Evolutionary conservation across 2,329 filamentous ascomycete genomes (phyloP), one percentile per base, ranked within the genome.

Genomic region (Microascus cirrosus): DNA sequence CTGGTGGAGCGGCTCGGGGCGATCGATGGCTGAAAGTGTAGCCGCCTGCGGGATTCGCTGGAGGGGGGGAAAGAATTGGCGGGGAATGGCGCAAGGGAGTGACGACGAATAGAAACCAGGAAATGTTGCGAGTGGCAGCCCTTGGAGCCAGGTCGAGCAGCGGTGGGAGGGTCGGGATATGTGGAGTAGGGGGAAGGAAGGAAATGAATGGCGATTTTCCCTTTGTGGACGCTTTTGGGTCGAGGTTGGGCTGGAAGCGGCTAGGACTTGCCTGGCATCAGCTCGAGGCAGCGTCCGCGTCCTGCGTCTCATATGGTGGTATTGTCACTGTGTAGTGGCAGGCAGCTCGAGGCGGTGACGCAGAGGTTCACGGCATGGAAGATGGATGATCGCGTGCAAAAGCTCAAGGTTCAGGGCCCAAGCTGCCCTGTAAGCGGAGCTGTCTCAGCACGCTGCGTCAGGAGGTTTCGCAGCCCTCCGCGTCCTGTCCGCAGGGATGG

Each of bases 21-120:
- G 35, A 54, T 32, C 22, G 22, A 54, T 25, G 12, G 24, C 24
- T 24, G 35, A 32, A 34, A 13, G 52, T 28, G 28, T 18, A 18
- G 51, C 8, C n/a, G n/a, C 22, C 28, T 34, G 52, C 52, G 53
- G 24, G 20, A 39, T 42, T n/a, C 24, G n/a, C 34, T 18, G 48
- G 34, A 51, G 20, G 25, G n/a, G 25, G 24, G 28, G 32, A 39
- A 2, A 32, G 20, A 39, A 53, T n/a, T 53, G 24, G 51, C 51
- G 45, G 18, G 34, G 45, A 36, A 22, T 34, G 32, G 39, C 20
- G 39, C 32, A 59, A 56, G 36, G n/a, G 48, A 59, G 35, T 24
- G 54, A 52, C 55, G 32, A 57, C 48, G 55, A 57, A 52, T 35
- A 22, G 55, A 57, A 53, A 35, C 22, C 5, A 42, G 32, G 39